Evolutionary conservation across 108 stramenopile species (phyloP), one percentile per base, ranked within the genome.

Genomic region (Nitzschia palea): DNA sequence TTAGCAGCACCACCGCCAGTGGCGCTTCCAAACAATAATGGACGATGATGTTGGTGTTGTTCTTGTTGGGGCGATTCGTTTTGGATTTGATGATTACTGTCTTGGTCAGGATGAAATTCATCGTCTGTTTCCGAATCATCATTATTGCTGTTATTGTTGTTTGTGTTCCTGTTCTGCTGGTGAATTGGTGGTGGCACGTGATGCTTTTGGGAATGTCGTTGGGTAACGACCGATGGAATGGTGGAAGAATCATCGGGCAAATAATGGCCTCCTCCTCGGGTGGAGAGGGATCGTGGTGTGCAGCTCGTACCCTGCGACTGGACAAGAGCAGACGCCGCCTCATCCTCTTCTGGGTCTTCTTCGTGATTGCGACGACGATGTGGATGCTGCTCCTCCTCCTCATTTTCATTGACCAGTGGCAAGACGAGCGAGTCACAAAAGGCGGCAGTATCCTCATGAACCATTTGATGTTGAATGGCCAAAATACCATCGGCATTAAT

Each of bases 391-490:
- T 48, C 47, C 18, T 18, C 47, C 9, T 30, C n/a, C 6, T 71
- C 62, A 27, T 64, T 14, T 8, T 48, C 45, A 10, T 45, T 4
- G 10, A 53, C 64, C 47, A 73, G 26, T 31, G 72, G 64, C 15
- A 65, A 44, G 30, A 73, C 10, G 23, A 73, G 20, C 28, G 36
- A 73, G 50, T 73, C 72, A 32, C 72, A 73, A 65, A 57, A 73
- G 44, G 64, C 72, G 23, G 18, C 35, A 28, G 15, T 31, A 14
- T 17, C 27, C 14, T 53, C 28, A 0, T 32, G n/a, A 53, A 65
- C 43, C 53, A 73, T 10, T 48, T 58, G 64, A 44, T 73, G 72
- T 56, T 73, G 72, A 32, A 73, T 33, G 56, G 72, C 72, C 64
- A 73, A 56, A 14, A 73, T 73, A 4, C 72, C 72, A 22, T 23